These are phyloP conservation scores for Trichosanthes truncata DNA, from an alignment of 306 rosid species.

Conservation along the genomic window DNA sequence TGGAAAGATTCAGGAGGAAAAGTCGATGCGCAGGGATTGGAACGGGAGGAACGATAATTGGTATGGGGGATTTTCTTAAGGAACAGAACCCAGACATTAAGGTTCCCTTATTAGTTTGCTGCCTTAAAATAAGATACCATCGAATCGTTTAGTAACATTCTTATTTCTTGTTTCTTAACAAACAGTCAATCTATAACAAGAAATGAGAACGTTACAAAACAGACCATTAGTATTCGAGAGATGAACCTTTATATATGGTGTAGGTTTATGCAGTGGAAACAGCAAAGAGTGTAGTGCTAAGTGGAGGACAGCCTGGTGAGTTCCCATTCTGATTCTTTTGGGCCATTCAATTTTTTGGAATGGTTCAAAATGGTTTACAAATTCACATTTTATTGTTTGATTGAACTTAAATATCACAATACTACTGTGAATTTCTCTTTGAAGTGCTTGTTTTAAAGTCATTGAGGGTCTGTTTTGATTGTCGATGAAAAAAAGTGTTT, in stretches of 20 bases:
- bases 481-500: too few species aligned
- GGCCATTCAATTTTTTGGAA: background rate
- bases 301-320: slow-evolving; percentile 66
- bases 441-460: background rate
- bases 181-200: too few species aligned
- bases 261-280: slow-evolving; percentile 77
- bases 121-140: background rate
- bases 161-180: background rate
- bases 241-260: background rate
- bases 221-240: background rate
- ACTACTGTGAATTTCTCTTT: background rate
- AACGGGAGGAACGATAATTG: slow-evolving; percentile 70
- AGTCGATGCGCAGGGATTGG: slow-evolving; percentile 66
- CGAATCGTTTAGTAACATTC: background rate
- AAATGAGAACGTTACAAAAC: background rate
- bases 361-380: background rate
- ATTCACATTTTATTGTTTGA: background rate
- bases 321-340: background rate
- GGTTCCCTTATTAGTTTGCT: slow-evolving; percentile 24
- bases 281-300: slow-evolving; percentile 57
- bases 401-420: background rate
- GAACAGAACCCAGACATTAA: slow-evolving; percentile 53
- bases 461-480: too few species aligned
- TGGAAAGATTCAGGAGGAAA: slow-evolving; percentile 70
- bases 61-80: slow-evolving; percentile 61